Evolutionary conservation across 495 filamentous ascomycete species (phyloP), one percentile per base, ranked within the genome.

Genomic region (Talaromyces trachyspermus): DNA sequence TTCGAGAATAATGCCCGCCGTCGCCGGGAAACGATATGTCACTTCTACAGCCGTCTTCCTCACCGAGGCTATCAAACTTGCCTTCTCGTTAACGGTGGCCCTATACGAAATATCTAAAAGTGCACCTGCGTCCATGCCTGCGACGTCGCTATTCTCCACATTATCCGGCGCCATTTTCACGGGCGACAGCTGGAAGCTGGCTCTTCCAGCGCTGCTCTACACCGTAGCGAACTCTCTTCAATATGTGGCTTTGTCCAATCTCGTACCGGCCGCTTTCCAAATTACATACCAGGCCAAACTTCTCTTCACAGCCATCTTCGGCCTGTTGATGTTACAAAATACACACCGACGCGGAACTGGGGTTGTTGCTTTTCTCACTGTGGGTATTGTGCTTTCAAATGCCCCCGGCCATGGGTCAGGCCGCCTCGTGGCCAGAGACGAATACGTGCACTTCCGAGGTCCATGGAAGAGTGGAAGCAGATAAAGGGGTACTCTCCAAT

Each of bases 161-260:
- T 78, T 97, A n/a, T 83, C 77, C 54, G 77, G 72, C 38, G 78
- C 84, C 11, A 83, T 95, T 0, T 95, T 96, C 59, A 84, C 85
- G 2, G 82, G 85, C n/a, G 92, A 98, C 54, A 87, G 88, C 55
- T 98, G 92, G 92, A 96, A 96, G 64, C 60, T 98, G 52, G 89
- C 88, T 4, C 84, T 97, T 29, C 91, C 92, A 0, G 92, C 89
- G 6, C 75, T 79, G 33, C 72, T 97, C 2, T 96, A 95, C 58
- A 95, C 92, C 0, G 53, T 95, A 20, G 86, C 95, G 56, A 96
- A 95, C 59, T 85, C 83, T 3, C 67, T 98, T 15, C 88, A 96
- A 64, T 98, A 95, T 63, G 76, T 95, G 41, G 92, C 88, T 2
- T 77, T 97, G 17, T 86, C 86, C 49, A 96, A 98, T 57, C 68